Evolutionary conservation across 164 flowering plant genomes (phyloP), one percentile per base, ranked within the genome.

Genomic region (Tetracentron sinense): DNA sequence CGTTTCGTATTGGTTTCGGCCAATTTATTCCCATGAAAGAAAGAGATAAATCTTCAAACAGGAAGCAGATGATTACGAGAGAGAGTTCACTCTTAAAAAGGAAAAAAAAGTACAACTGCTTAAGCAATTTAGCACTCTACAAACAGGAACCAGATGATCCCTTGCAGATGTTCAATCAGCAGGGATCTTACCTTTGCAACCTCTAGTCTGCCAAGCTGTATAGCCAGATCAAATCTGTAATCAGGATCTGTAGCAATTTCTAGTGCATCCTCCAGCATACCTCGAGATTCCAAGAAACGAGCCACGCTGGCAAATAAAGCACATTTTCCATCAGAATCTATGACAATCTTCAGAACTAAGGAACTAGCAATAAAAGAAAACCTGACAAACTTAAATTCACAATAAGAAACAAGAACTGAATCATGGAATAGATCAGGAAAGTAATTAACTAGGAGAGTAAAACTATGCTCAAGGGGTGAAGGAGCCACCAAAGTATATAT

Each of bases 171-270:
- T 51, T 29, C 29, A 42, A 59, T 29, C 20, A 48, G 55, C 38
- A 61, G 54, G 54, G 48, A 54, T 42, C 71, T 63, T 64, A 89
- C 99, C 96, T 88, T 81, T 29, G 97, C 99, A 76, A 84, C 77
- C 30, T 87, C 97, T 63, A 92, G 74, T 72, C 81, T 89, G 19
- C 96, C 92, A 65, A 95, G 90, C 68, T 95, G 96, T 58, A 95
- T 74, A 54, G 99, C 97, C 28, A 94, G 81, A 72, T 91, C 97
- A 78, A 94, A 95, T 84, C 85, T 85, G 72, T 95, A 92, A 75
- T 95, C 93, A 69, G 97, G 94, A 61, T 92, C 99, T 0, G 96
- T 88, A 31, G 99, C 99, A 55, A 95, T 94, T 80, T 95, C 97
- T 42, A 95, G 68, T 25, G 99, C 99, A 67, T 92, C 94, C 70